Conservation (phyloP, 257 asterid genomes). For the Solanum arcanum region DNA sequence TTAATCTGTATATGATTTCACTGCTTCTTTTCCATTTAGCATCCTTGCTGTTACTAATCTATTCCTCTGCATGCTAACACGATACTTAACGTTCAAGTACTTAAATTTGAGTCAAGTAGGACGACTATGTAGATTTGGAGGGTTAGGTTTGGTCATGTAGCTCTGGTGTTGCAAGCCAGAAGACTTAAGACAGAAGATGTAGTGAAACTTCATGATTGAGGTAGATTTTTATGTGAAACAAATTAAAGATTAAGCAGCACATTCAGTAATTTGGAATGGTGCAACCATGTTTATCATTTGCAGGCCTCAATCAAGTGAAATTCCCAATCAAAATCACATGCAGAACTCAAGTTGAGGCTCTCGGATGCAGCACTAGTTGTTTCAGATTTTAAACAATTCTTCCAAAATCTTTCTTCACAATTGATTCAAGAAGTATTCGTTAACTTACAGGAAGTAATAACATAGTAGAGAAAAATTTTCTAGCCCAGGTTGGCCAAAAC, state of each 20-base stretch:
- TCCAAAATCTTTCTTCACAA: not conserved
- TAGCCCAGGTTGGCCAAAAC: slow-evolving; percentile 77
- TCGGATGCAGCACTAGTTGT: not conserved
- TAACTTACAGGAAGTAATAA: not conserved
- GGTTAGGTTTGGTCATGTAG: not conserved
- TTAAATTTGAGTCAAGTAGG: not conserved
- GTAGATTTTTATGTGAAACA: not conserved
- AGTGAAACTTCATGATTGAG: not conserved
- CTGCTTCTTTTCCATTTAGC: not conserved
- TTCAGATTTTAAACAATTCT: not conserved
- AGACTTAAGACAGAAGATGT: not conserved
- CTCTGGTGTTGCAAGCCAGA: not conserved
- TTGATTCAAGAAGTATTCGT: not conserved
- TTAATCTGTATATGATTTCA: not conserved
- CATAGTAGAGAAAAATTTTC: not conserved
- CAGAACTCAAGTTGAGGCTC: not conserved
- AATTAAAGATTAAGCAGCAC: not conserved
- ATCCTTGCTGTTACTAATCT: not conserved
- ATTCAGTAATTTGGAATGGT: not conserved
- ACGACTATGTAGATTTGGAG: not conserved
- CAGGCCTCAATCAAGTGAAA: not conserved
- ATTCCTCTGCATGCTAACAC: not conserved
- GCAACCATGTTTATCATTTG: not conserved
- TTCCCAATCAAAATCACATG: not conserved
- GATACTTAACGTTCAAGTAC: not conserved